phyloP scores from a whole-genome alignment of 257 asterid genomes.

The Catharanthus roseus region DNA sequence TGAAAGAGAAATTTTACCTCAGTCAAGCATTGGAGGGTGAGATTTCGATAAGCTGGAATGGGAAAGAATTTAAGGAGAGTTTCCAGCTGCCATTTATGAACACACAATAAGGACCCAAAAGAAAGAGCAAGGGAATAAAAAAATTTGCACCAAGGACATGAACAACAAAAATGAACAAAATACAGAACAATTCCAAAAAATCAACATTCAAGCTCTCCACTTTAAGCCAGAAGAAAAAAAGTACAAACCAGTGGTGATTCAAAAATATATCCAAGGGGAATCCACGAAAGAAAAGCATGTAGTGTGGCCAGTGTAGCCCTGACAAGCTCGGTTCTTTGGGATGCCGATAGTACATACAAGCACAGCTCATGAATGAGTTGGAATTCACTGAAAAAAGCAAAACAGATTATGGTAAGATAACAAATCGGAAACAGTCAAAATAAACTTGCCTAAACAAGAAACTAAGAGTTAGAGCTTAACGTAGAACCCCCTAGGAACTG shows the following conservation, averaged over 20 bases:
- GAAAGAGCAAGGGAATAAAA: background rate
- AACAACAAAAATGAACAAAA: background rate
- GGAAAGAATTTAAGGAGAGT: slow-evolving; percentile 72
- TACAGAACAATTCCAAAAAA: background rate
- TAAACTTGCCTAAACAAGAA: background rate
- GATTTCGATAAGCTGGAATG: slow-evolving; percentile 80
- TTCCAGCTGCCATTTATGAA: slow-evolving; percentile 62
- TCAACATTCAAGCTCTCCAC: slow-evolving; percentile 13
- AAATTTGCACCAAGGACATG: background rate
- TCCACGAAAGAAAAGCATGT: slow-evolving; percentile 98
- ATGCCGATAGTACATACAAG: slow-evolving; percentile 80
- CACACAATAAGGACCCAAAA: slow-evolving; percentile 1
- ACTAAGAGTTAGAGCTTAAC: background rate
- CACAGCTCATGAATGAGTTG: slow-evolving; percentile 96
- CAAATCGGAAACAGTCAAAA: background rate
- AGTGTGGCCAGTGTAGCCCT: slow-evolving; percentile 90
- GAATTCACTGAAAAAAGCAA: slow-evolving; percentile 63
- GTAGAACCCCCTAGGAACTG: background rate
- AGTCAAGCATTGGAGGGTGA: slow-evolving; percentile 85
- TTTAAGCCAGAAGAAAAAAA: slow-evolving; percentile 21
- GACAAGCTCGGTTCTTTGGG: slow-evolving; percentile 92
- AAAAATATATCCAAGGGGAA: slow-evolving; percentile 95
- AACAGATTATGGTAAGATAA: background rate
- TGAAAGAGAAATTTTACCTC: slow-evolving; percentile 47
- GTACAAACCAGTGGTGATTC: slow-evolving; percentile 90